Conservation (phyloP, 2,329 filamentous ascomycete genomes). For the Fusarium temperatum region DNA sequence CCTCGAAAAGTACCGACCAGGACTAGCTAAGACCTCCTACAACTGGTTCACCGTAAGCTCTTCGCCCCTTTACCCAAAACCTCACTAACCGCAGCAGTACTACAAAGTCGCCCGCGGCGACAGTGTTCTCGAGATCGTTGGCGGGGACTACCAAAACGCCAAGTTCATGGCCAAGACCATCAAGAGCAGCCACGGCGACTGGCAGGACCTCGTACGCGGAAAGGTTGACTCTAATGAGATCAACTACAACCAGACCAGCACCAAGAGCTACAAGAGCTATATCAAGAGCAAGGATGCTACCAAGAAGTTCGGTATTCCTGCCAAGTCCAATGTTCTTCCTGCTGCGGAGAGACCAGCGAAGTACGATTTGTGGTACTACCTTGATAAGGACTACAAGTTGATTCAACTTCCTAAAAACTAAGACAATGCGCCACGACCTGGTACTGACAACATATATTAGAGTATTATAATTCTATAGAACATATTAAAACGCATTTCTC, state of each 20-base stretch:
- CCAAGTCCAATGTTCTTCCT: constrained; percentile 41
- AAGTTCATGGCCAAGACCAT: constrained; percentile 45
- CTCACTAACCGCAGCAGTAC: constrained; percentile 40
- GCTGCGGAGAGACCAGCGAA: constrained; percentile 44
- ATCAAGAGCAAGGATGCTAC: constrained; percentile 46
- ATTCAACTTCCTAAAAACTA: constrained; percentile 38
- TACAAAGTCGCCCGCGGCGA: constrained; percentile 53
- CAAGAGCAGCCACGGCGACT: constrained; percentile 50
- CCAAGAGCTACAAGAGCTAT: constrained; percentile 45
- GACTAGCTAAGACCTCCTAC: constrained; percentile 46
- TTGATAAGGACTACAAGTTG: constrained; percentile 46
- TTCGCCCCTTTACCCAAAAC: rapidly evolving
- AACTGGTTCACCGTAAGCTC: constrained; percentile 51
- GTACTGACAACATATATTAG: neutral
- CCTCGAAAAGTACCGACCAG: constrained; percentile 51
- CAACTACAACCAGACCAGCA: constrained; percentile 53
- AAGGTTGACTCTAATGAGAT: constrained; percentile 49
- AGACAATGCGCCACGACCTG: constrained; percentile 28
- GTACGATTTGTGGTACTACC: constrained; percentile 51
- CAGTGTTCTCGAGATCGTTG: constrained; percentile 49
- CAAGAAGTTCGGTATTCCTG: constrained; percentile 45
- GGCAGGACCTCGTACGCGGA: constrained; percentile 52
- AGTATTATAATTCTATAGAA: neutral
- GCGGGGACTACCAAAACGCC: constrained; percentile 49
- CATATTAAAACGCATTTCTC: neutral